Base-by-base conservation (phyloP, 495 filamentous ascomycete species). In the Trichoderma virens region DNA sequence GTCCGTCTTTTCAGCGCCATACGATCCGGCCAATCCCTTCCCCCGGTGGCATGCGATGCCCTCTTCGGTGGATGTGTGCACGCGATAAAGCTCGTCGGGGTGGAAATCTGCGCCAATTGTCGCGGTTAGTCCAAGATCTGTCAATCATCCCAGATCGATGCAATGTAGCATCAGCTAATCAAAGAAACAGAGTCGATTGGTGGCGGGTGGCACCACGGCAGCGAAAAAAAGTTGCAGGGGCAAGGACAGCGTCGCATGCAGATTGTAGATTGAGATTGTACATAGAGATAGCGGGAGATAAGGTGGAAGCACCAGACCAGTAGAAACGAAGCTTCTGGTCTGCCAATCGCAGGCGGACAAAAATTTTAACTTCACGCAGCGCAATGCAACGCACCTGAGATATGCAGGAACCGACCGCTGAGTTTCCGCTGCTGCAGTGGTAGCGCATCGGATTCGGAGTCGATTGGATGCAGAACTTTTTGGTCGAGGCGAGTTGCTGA, bases 321-420 rank as follows among this genome's bases (percentile, higher is more conserved):
- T 32, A 27, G 45, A 54, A 27, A 23, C 4, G 43, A 47, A 30
- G 51, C 51, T 56, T 28, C 4, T 27, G 51, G 51, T 27, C 23
- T 56, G 28, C n/a, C 60, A 56, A 66, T 14, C 31, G 43, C 47
- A 67, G 32, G 65, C 59, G 47, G 45, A 43, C 38, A 54, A 67
- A 51, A 63, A 25, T 41, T 18, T 11, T 63, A 56, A 63, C 64
- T 61, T n/a, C n/a, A n/a, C n/a, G n/a, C n/a, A n/a, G n/a, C n/a
- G n/a, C 34, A 35, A 35, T 35, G 6, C 13, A 32, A 66, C 79
- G 51, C 80, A 96, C 94, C 93, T 73, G 94, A 96, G 61, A 98
- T 91, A 75, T 98, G 94, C 67, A 98, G 79, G 76, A 98, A 98
- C 69, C 86, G 84, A 68, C 94, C 94, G 65, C 87, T 83, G 72